Conservation (phyloP, 805 yeast genomes). For the Cyberlindnera bimundalis region DNA sequence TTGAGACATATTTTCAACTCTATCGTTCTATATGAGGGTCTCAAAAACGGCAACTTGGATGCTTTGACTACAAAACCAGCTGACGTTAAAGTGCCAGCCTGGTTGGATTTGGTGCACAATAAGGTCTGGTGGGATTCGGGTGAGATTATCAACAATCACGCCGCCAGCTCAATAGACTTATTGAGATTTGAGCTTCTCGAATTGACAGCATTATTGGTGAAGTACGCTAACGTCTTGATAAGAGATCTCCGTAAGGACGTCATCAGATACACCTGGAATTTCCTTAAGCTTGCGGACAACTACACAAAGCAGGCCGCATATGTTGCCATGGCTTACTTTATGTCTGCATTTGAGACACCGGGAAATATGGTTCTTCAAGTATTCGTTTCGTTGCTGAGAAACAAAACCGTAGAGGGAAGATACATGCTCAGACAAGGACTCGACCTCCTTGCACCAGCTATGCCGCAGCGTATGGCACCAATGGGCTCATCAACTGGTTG, state of each 20-base stretch:
- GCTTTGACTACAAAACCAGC: conserved; percentile 39
- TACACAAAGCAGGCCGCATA: conserved; percentile 91
- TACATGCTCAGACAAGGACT: conserved; percentile 82
- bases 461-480: conserved; percentile 60
- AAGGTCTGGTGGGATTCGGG: conserved; percentile 71
- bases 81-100: conserved; percentile 37
- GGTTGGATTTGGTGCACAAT: conserved; percentile 63
- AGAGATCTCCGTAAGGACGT: conserved; percentile 72
- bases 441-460: conserved; percentile 83
- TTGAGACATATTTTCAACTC: conserved; percentile 62
- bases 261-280: conserved; percentile 93
- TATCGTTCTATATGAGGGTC: conserved; percentile 59
- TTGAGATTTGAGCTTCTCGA: conserved; percentile 78
- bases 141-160: conserved; percentile 47
- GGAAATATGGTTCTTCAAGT: conserved; percentile 85
- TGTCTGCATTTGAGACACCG: conserved; percentile 85
- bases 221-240: conserved; percentile 58
- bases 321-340: conserved; percentile 81
- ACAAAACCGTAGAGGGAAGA: conserved; percentile 83
- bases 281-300: conserved; percentile 82
- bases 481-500: conserved; percentile 54
- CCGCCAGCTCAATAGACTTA: conserved; percentile 68
- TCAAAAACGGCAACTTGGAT: conserved; percentile 43
- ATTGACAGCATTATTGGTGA: conserved; percentile 71
- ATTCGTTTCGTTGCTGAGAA: conserved; percentile 81